Conservation (phyloP, 2,329 filamentous ascomycete species). For the Neoascochyta sp. region DNA sequence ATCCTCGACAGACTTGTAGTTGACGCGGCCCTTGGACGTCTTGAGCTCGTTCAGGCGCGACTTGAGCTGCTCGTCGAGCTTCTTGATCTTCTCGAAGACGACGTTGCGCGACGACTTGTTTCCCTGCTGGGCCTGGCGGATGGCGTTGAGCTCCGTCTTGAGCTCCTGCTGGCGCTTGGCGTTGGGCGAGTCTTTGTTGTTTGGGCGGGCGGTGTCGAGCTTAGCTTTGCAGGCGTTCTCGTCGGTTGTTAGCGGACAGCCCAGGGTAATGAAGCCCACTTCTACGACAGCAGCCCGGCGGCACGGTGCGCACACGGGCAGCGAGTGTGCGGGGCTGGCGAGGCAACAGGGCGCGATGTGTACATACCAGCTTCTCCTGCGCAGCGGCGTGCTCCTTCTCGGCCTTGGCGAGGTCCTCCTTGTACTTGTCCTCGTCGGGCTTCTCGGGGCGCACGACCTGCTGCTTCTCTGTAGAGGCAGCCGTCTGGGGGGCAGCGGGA, state of each 20-base stretch:
- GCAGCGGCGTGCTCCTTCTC: slow-evolving; percentile 82
- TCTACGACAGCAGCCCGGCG: slow-evolving; percentile 16
- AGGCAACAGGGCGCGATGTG: slow-evolving; percentile 2
- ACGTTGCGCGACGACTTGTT: slow-evolving; percentile 77
- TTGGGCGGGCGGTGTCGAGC: slow-evolving; percentile 76
- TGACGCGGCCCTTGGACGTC: slow-evolving; percentile 71
- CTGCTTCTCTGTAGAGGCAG: slow-evolving; percentile 36
- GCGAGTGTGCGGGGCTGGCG: slow-evolving; percentile 3
- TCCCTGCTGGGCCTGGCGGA: slow-evolving; percentile 80
- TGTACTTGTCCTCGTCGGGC: slow-evolving; percentile 83
- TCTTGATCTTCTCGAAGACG: slow-evolving; percentile 87
- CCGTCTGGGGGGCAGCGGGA: slow-evolving; percentile 34
- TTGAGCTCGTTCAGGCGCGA: slow-evolving; percentile 83
- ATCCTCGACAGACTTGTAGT: slow-evolving; percentile 84
- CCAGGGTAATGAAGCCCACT: no score
- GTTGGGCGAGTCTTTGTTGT: slow-evolving; percentile 75
- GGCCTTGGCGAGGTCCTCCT: slow-evolving; percentile 70
- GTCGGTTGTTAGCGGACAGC: slow-evolving; percentile 9
- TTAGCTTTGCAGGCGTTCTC: slow-evolving; percentile 86
- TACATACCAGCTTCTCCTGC: slow-evolving; percentile 65
- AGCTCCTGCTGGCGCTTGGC: slow-evolving; percentile 84
- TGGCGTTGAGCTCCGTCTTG: slow-evolving; percentile 74
- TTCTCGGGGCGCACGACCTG: slow-evolving; percentile 65
- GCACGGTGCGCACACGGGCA: slow-evolving; percentile 3
- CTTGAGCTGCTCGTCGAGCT: slow-evolving; percentile 84